These are phyloP conservation scores for Lactifluus echinatus DNA, from an alignment of 768 basidiomycete species.

Conservation along the genomic window DNA sequence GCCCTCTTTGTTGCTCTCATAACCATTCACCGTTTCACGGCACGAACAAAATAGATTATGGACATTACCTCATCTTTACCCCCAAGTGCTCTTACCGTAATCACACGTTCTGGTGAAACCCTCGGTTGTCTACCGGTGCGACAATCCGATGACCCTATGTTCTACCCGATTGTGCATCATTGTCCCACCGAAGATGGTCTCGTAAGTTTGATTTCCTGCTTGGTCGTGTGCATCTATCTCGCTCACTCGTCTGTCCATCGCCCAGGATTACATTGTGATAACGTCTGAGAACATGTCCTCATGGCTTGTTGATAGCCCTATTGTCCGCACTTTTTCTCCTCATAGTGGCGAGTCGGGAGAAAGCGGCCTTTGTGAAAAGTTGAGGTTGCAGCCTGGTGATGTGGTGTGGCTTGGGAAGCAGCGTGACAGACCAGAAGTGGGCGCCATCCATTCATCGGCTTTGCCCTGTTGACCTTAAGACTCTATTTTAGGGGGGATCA, in stretches of 20 bases:
- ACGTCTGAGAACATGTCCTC: slow-evolving; percentile 36
- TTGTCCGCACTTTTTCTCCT: slow-evolving; percentile 14
- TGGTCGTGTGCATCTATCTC: neutral
- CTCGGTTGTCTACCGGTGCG: slow-evolving; percentile 31
- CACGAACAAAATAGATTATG: slow-evolving; percentile 27
- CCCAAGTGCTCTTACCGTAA: slow-evolving; percentile 22
- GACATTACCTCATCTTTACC: slow-evolving; percentile 29
- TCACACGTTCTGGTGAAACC: slow-evolving; percentile 24
- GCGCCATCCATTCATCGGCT: neutral
- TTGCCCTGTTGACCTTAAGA: slow-evolving; percentile 3
- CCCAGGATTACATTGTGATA: slow-evolving; percentile 43
- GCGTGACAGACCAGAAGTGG: slow-evolving; percentile 8
- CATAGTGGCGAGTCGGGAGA: neutral
- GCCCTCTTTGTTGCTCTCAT: slow-evolving; percentile 17
- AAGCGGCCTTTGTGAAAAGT: neutral
- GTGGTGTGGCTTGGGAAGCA: slow-evolving; percentile 17
- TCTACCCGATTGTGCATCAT: slow-evolving; percentile 35
- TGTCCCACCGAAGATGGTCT: slow-evolving; percentile 26
- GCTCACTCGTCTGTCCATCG: slow-evolving; percentile 1
- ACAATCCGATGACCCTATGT: slow-evolving; percentile 22
- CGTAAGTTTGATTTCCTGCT: slow-evolving; percentile 24
- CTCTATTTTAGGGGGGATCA: slow-evolving; percentile 61
- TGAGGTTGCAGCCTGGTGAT: slow-evolving; percentile 15
- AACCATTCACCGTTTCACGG: neutral
- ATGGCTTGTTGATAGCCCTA: slow-evolving; percentile 39